These are phyloP conservation scores for Tirmania nivea DNA, from an alignment of 495 filamentous ascomycete species.

Conservation along the genomic window DNA sequence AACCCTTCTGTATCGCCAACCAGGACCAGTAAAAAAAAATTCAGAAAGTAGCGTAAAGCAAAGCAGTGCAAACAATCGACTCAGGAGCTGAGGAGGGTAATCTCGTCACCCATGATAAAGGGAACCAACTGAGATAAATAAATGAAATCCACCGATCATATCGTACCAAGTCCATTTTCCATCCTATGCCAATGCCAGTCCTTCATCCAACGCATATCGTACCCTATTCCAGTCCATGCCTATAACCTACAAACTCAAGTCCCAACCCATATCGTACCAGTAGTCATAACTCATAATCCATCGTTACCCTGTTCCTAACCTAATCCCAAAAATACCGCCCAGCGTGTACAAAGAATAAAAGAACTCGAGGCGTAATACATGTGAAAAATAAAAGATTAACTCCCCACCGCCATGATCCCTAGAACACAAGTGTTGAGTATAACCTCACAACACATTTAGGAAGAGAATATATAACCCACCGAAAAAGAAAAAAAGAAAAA, in stretches of 20 bases:
- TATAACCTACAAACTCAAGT: background rate
- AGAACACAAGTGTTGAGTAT: background rate
- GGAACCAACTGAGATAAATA: background rate
- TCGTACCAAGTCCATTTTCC: background rate
- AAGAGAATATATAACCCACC: background rate
- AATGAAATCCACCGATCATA: background rate
- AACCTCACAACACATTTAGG: background rate
- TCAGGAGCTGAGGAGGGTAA: too few relatives aligned
- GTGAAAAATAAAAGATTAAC: conserved; percentile 6
- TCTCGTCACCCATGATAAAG: too few relatives aligned
- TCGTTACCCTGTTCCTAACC: conserved; percentile 2
- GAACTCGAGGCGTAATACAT: conserved; percentile 6
- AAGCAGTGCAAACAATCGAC: too few relatives aligned
- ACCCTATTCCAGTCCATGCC: background rate
- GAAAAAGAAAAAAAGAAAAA: background rate
- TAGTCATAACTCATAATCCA: background rate
- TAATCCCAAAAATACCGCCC: conserved; percentile 1
- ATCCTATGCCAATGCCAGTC: background rate
- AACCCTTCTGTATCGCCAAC: too few relatives aligned
- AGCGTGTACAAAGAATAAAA: background rate
- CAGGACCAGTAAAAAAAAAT: too few relatives aligned
- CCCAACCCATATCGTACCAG: background rate
- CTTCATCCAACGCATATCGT: background rate
- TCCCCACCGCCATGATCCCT: background rate
- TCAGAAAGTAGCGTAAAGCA: too few relatives aligned